Conservation (phyloP, 1,139 yeast genomes). For the Candida anutae region DNA sequence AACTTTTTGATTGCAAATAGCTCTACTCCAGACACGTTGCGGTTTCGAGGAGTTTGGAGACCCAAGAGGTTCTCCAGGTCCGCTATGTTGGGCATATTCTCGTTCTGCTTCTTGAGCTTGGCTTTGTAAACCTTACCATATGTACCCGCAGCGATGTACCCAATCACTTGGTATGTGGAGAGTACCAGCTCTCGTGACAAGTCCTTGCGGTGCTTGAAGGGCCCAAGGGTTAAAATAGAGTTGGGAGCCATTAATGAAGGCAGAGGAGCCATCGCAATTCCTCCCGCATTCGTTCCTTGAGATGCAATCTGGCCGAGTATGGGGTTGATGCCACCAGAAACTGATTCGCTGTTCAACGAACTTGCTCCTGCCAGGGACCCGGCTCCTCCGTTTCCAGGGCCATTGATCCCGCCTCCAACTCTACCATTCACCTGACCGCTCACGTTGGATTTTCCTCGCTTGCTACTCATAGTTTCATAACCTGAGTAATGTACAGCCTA, state of each 20-base stretch:
- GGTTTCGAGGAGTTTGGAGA: neutral
- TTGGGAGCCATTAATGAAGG: slow-evolving; percentile 58
- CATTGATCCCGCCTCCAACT: neutral
- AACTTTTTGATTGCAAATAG: slow-evolving; percentile 88
- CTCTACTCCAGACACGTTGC: slow-evolving; percentile 8
- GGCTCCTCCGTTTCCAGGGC: neutral
- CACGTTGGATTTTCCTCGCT: no score
- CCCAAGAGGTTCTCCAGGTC: slow-evolving; percentile 1
- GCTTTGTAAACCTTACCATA: slow-evolving; percentile 97
- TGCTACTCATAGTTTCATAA: no score
- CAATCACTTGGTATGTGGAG: slow-evolving; percentile 77
- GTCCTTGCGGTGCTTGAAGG: slow-evolving; percentile 70
- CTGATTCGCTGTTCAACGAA: no score
- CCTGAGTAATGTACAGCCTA: no score
- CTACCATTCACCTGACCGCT: no score
- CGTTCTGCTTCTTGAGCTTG: slow-evolving; percentile 29
- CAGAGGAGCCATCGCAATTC: slow-evolving; percentile 9
- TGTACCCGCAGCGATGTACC: slow-evolving; percentile 98
- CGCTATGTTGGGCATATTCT: slow-evolving; percentile 2
- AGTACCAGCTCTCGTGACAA: slow-evolving; percentile 61
- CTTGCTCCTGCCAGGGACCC: neutral
- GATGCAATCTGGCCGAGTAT: no score
- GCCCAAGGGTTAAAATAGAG: slow-evolving; percentile 62
- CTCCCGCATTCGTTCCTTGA: no score
- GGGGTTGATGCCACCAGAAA: no score